phyloP scores from a whole-genome alignment of 345 rosid genomes.

The Eucalyptus polybractea region DNA sequence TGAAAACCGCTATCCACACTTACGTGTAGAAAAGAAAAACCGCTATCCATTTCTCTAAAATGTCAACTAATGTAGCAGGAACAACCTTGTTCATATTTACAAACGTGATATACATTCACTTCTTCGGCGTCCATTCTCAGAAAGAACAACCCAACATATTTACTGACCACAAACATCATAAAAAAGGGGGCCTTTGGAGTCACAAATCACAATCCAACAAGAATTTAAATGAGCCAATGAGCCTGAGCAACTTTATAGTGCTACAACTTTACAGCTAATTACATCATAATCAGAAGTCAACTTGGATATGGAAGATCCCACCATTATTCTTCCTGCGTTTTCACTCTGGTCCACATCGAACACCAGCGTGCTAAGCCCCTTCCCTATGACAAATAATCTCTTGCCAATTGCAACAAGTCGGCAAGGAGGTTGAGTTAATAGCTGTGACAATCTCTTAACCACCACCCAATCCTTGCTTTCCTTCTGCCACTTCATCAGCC shows the following conservation, averaged over 20 bases:
- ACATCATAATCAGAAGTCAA: conserved; percentile 24
- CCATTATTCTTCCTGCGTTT: conserved; percentile 46
- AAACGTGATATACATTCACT: neutral
- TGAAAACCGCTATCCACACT: neutral
- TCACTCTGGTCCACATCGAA: conserved; percentile 36
- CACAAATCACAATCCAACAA: neutral
- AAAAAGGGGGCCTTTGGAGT: neutral
- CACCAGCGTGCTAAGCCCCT: conserved; percentile 56
- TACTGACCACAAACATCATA: neutral
- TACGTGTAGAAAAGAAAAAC: neutral
- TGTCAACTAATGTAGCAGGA: neutral
- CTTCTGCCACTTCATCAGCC: conserved; percentile 58
- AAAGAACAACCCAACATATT: neutral
- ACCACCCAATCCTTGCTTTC: conserved; percentile 46
- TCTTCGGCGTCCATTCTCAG: neutral
- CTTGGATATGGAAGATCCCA: conserved; percentile 55
- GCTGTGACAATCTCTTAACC: conserved; percentile 50
- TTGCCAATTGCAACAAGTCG: conserved; percentile 54
- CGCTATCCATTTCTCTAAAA: neutral
- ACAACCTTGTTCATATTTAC: neutral
- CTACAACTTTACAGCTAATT: conserved; percentile 40
- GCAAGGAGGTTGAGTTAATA: conserved; percentile 58
- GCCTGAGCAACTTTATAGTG: conserved; percentile 17
- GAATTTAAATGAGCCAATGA: neutral
- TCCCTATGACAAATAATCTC: conserved; percentile 50